Evolutionary conservation across 768 basidiomycete species (phyloP), one percentile per base, ranked within the genome.

Genomic region (Coprinellus micaceus): DNA sequence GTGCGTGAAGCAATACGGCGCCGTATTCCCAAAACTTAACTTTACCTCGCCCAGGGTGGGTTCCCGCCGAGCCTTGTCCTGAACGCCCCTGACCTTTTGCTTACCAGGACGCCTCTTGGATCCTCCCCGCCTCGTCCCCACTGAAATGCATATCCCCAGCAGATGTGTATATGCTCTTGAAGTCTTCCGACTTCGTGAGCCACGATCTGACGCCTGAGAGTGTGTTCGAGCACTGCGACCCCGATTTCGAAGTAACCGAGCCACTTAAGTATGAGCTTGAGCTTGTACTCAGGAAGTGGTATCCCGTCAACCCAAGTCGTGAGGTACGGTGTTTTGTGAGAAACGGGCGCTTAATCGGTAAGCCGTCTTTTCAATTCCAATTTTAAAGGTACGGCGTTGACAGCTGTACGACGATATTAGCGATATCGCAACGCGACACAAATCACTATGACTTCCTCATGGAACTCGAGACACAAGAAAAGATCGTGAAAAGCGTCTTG

Each of bases 11-110:
- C 70, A 80, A 54, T 94, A 90, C 68, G 89, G 84, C 2, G 88
- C 87, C 5, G 87, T 96, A 26, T 98, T 98, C 67, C 94, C 95
- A 0, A 98, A 98, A 71, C 83, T 98, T 54, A 98, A 97, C 66
- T 97, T 95, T 73, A 91, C 94, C 5, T 87, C 91, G n/a, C 95
- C 95, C 13, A 89, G 87, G 75, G 94, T 89, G 57, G 21, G 57
- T 64, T 41, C 30, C 36, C 9, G 19, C 28, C 44, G 19, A 45
- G 24, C 28, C 49, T n/a, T 33, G 21, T n/a, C 26, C 11, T 40
- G 25, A 29, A 21, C 22, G 19, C 46, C 46, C 28, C 21, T 19
- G 21, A 39, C 26, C 48, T 5, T 40, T 52, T 40, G 29, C 29
- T 17, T 1, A n/a, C 17, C 59, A 94, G 93, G 96, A 98, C 63